These are phyloP conservation scores for Aspergillus quadrilineatus DNA, from an alignment of 2,329 filamentous ascomycete genomes.

Conservation along the genomic window DNA sequence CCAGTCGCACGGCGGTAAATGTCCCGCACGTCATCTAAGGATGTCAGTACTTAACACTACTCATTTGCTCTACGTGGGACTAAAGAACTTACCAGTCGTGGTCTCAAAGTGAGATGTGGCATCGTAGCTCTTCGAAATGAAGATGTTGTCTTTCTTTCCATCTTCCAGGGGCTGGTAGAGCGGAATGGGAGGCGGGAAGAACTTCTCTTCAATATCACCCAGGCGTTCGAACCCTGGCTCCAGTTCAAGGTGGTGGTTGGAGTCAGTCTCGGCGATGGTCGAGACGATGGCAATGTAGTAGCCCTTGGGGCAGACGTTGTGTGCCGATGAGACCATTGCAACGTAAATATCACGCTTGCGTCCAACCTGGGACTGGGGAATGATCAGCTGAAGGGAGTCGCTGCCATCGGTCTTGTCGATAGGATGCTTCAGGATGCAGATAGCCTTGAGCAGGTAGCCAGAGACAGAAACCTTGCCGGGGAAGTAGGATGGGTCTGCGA, in stretches of 20 bases:
- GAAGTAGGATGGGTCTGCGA: conserved; percentile 97
- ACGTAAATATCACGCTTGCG: conserved; percentile 99
- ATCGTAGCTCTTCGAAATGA: conserved; percentile 98
- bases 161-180: conserved; percentile 87
- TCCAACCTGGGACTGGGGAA: conserved; percentile 94
- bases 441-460: conserved; percentile 90
- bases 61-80: not conserved
- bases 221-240: conserved; percentile 89
- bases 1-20: conserved; percentile 83
- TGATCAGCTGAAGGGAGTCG: conserved; percentile 93
- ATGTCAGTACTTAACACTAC: conserved; percentile 9
- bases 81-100: conserved; percentile 56
- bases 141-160: conserved; percentile 85
- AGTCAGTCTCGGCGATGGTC: conserved; percentile 86
- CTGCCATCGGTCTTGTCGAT: conserved; percentile 82
- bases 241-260: conserved; percentile 95
- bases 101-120: conserved; percentile 98
- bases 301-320: conserved; percentile 98
- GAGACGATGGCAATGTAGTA: conserved; percentile 99
- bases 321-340: conserved; percentile 88
- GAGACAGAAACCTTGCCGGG: conserved; percentile 80
- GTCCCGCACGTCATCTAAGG: conserved; percentile 84
- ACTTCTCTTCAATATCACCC: conserved; percentile 92
- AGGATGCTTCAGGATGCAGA: conserved; percentile 96
- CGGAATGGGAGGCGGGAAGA: conserved; percentile 89